Conservation (phyloP, 805 yeast species). For the Candida bentonensis region DNA sequence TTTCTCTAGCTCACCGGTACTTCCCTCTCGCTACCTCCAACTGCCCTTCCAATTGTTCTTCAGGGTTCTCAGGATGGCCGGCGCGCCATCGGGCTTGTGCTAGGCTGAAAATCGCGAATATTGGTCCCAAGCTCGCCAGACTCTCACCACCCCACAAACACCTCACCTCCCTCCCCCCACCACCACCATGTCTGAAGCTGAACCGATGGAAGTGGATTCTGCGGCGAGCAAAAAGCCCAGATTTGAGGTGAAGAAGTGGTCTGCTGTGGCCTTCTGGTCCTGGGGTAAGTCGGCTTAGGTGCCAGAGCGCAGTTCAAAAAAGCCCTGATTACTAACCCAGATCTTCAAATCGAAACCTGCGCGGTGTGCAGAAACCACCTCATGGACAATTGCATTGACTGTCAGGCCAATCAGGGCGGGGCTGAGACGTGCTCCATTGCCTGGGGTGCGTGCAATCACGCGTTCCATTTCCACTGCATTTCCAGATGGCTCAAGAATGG, state of each 20-base stretch:
- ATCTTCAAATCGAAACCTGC: slow-evolving; percentile 86
- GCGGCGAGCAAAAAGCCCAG: slow-evolving; percentile 22
- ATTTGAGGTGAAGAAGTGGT: slow-evolving; percentile 94
- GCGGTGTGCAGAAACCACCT: slow-evolving; percentile 96
- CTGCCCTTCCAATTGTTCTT: too few species aligned
- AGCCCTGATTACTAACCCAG: slow-evolving; percentile 16
- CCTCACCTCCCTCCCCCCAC: too few species aligned
- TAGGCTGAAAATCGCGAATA: too few species aligned
- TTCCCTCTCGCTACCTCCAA: too few species aligned
- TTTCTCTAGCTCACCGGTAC: too few species aligned
- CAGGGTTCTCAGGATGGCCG: too few species aligned
- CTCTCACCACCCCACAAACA: too few species aligned
- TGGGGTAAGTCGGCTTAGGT: slow-evolving; percentile 47
- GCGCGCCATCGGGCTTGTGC: too few species aligned
- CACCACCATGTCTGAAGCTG: too few species aligned
- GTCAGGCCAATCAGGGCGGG: slow-evolving; percentile 70
- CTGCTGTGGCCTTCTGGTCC: slow-evolving; percentile 99
- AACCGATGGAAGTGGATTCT: too few species aligned
- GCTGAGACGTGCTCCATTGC: slow-evolving; percentile 82
- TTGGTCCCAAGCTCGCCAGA: too few species aligned
- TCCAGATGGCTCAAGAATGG: slow-evolving; percentile 80
- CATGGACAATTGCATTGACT: slow-evolving; percentile 95
- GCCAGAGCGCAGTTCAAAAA: background rate
- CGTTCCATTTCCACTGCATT: slow-evolving; percentile 97
- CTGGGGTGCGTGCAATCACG: slow-evolving; percentile 95